These are phyloP conservation scores for Aspergillus transmontanensis DNA, from an alignment of 2,329 filamentous ascomycete genomes.

Conservation along the genomic window DNA sequence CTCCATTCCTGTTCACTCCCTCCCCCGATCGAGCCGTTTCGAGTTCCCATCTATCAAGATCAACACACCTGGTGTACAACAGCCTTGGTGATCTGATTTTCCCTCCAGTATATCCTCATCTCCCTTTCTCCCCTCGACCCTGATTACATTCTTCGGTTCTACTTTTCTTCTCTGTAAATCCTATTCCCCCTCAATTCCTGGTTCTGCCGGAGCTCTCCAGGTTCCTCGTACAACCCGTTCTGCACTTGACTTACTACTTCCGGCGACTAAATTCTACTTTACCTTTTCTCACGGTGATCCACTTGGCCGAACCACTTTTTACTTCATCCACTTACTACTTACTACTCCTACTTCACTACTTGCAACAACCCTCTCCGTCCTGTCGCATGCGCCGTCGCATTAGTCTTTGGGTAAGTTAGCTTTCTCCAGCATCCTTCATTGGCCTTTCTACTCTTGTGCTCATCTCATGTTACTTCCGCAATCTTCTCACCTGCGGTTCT, in stretches of 20 bases:
- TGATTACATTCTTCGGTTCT: slow-evolving; percentile 1
- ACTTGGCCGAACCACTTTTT: slow-evolving; percentile 7
- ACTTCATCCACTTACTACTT: slow-evolving; percentile 22
- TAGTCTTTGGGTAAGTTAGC: not conserved
- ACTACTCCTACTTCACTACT: slow-evolving; percentile 10
- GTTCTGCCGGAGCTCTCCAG: not conserved
- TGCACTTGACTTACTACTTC: slow-evolving; percentile 16
- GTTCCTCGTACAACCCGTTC: not conserved
- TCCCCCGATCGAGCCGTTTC: not conserved
- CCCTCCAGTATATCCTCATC: not conserved
- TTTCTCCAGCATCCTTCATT: not conserved
- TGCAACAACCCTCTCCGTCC: slow-evolving; percentile 1
- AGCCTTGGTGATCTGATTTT: not conserved
- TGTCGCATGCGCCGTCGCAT: slow-evolving; percentile 4
- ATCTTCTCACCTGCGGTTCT: not conserved
- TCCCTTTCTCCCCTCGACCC: not conserved
- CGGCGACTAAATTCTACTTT: slow-evolving; percentile 16
- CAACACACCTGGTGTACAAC: slow-evolving; percentile 2
- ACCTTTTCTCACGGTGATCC: slow-evolving; percentile 4
- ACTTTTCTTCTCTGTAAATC: not conserved
- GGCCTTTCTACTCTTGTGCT: not conserved
- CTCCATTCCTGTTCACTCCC: not conserved
- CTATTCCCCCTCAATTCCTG: not conserved
- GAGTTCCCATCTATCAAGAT: not conserved
- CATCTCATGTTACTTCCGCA: slow-evolving; percentile 1